Conservation (phyloP, 2,329 filamentous ascomycete species). For the Chaetomium globosum region DNA sequence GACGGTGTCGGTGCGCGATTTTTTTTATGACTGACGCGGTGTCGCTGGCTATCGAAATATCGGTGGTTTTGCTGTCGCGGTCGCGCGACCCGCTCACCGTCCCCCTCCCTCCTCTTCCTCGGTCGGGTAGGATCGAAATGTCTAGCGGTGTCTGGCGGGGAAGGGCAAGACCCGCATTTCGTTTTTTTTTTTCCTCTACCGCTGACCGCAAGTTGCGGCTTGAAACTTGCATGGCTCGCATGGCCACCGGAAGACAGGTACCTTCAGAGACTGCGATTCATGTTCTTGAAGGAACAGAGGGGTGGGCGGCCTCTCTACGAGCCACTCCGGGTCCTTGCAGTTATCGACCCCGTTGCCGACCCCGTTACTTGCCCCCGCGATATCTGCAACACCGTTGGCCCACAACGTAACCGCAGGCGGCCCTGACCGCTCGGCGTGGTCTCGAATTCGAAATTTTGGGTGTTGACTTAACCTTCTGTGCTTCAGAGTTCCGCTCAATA, state of each 20-base stretch:
- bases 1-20: constrained; percentile 32
- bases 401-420: not conserved
- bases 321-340: constrained; percentile 5
- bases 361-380: constrained; percentile 2
- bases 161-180: constrained; percentile 16
- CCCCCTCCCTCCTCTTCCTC: constrained; percentile 11
- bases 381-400: constrained; percentile 13
- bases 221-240: constrained; percentile 24
- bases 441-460: not conserved
- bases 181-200: constrained; percentile 12
- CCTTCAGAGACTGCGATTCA: not conserved
- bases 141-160: constrained; percentile 18
- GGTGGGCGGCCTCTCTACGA: constrained; percentile 29
- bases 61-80: constrained; percentile 19
- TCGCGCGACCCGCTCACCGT: constrained; percentile 19
- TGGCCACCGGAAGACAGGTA: constrained; percentile 20
- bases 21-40: constrained; percentile 31
- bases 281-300: constrained; percentile 3
- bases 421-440: not conserved
- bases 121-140: constrained; percentile 16
- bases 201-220: constrained; percentile 37
- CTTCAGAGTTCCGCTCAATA: not conserved
- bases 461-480: not conserved
- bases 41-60: constrained; percentile 11
- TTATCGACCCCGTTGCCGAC: not conserved